phyloP scores from a whole-genome alignment of 768 basidiomycete genomes.

The Amanita jacksonii region DNA sequence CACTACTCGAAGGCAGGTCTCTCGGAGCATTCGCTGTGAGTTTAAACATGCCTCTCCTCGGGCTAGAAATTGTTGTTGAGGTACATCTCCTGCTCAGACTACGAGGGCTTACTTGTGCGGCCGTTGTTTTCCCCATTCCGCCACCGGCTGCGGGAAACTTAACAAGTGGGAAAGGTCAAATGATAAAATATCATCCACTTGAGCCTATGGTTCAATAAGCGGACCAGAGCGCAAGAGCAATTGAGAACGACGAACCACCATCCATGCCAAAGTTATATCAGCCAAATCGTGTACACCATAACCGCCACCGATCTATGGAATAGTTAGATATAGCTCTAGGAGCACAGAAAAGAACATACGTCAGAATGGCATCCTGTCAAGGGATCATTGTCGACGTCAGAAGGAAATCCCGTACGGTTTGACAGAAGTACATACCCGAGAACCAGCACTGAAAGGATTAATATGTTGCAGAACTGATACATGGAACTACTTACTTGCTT shows the following conservation, averaged over 20 bases:
- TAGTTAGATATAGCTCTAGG: not conserved
- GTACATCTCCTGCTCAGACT: not conserved
- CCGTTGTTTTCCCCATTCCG: slow-evolving; percentile 49
- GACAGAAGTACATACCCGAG: too few relatives aligned
- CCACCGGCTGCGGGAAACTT: slow-evolving; percentile 39
- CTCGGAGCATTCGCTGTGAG: slow-evolving; percentile 37
- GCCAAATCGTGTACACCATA: slow-evolving; percentile 60
- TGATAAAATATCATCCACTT: slow-evolving; percentile 45
- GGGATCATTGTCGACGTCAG: too few relatives aligned
- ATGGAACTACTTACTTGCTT: slow-evolving; percentile 38
- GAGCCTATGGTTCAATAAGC: slow-evolving; percentile 36
- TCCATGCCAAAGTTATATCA: slow-evolving; percentile 55
- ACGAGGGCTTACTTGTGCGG: slow-evolving; percentile 50
- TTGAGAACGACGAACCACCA: slow-evolving; percentile 38
- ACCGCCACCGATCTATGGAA: slow-evolving; percentile 55
- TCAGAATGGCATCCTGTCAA: slow-evolving; percentile 30
- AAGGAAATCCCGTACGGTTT: too few relatives aligned
- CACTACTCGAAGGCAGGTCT: slow-evolving; percentile 33
- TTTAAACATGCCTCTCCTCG: slow-evolving; percentile 44
- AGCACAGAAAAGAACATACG: slow-evolving; percentile 20
- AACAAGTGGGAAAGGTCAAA: slow-evolving; percentile 46
- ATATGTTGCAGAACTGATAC: not conserved
- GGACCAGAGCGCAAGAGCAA: not conserved
- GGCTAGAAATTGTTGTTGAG: slow-evolving; percentile 23
- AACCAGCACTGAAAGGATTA: slow-evolving; percentile 60